Evolutionary conservation across 768 basidiomycete genomes (phyloP), one percentile per base, ranked within the genome.

Genomic region (Mycena rebaudengoi): DNA sequence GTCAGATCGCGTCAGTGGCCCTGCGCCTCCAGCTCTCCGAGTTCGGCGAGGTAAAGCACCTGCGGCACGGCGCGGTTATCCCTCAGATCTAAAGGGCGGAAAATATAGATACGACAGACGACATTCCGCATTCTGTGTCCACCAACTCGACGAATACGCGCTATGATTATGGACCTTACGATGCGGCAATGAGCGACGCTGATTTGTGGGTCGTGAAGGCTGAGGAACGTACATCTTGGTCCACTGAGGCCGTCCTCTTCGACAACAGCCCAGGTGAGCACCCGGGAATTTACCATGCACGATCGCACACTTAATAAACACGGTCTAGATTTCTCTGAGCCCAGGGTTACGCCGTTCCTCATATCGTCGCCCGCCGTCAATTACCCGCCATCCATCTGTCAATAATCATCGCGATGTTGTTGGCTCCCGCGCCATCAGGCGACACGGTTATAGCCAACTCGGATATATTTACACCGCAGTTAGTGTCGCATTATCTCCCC

Each of bases 1-100:
- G 40, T 39, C 44, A 53, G 25, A 45, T 61, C 28, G 59, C 45
- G 7, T 60, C 64, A 16, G 59, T 65, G 13, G 23, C 63, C 3
- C 51, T 65, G 12, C 63, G 63, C 26, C 45, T 65, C 11, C 50
- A 60, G 16, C 40, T 66, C 37, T 53, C 56, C 43, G 59, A 66
- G 28, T 66, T 66, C 41, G 32, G 53, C 33, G 56, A 64, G 51
- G 55, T 64, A 2, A 59, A 58, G 43, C 37, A 64, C 41, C 41
- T 64, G 20, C 48, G 50, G 3, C 39, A 11, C 14, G 62, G 55
- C 11, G 45, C 54, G 10, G 49, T 52, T 46, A 32, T 58, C 32
- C 63, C 63, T 7, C 37, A 64, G 20, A 46, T 64, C 41, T 1
- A 13, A 10, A 44, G 46, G 28, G 7, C 62, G 12, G 48, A 64